Evolutionary conservation across 164 flowering plant species (phyloP).

Genomic region (Dillenia suffruticosa): DNA sequence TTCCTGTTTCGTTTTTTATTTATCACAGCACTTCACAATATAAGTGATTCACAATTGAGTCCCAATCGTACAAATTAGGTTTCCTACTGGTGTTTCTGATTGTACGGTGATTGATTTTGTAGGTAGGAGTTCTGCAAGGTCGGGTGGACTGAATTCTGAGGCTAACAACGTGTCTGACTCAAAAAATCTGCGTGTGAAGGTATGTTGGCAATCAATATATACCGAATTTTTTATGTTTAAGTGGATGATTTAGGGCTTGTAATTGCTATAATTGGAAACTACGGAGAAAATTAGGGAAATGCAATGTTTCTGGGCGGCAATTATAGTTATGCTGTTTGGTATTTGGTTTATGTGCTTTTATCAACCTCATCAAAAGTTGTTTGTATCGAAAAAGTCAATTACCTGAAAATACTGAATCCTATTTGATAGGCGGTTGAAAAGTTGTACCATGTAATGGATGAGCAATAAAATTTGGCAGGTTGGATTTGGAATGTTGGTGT

Average conservation of each 20-base stretch:
- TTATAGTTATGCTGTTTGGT: neutral
- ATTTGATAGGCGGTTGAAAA: too few species aligned
- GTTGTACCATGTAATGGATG: too few species aligned
- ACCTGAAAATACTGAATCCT: too few species aligned
- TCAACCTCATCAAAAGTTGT: too few species aligned
- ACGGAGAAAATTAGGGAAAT: neutral
- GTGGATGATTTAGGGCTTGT: neutral
- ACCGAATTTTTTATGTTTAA: neutral
- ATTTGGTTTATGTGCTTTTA: neutral
- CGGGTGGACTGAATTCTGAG: constrained; percentile 47
- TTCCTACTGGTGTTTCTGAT: neutral
- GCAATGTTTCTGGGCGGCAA: neutral
- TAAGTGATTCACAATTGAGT: neutral
- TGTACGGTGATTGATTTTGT: constrained; percentile 3
- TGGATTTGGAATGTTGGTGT: too few species aligned
- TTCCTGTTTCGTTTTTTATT: neutral
- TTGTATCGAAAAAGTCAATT: too few species aligned
- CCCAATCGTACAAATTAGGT: neutral
- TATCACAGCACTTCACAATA: too few species aligned
- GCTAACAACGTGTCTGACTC: constrained; percentile 45
- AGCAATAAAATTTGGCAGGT: too few species aligned
- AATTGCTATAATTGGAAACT: neutral
- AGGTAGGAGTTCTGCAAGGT: constrained; percentile 47
- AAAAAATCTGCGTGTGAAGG: constrained; percentile 82
- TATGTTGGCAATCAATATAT: constrained; percentile 8